A percentile compares a stretch with the other conserved stretches of the same genome.
phyloP scores from a whole-genome alignment of 2,329 filamentous ascomycete species.

The Ceratocystis cubensis region DNA sequence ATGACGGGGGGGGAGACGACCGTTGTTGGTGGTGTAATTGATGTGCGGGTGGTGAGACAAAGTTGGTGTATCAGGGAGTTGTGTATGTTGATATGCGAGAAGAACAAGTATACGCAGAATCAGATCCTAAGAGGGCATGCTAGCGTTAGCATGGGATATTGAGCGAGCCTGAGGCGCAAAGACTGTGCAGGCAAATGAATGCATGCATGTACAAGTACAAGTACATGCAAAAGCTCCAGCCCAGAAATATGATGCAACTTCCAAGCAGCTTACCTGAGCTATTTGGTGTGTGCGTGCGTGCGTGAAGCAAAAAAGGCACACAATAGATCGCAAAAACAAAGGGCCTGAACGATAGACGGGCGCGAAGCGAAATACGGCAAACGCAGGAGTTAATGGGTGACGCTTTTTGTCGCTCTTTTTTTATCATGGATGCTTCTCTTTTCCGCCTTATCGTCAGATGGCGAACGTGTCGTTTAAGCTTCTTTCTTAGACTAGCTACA shows the following conservation, averaged over 20 bases:
- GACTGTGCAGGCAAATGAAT: background rate
- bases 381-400: background rate
- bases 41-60: background rate
- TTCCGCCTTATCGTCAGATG: constrained; percentile 8
- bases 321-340: background rate
- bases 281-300: background rate
- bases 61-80: background rate
- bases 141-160: background rate
- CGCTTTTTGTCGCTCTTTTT: background rate
- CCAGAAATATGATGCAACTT: background rate
- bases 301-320: background rate
- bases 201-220: background rate
- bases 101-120: constrained; percentile 16
- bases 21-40: background rate
- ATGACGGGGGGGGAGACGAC: background rate
- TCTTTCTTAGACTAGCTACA: background rate
- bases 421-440: background rate
- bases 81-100: constrained; percentile 8
- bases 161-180: background rate
- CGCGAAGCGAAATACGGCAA: background rate
- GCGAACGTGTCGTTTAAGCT: constrained; percentile 21
- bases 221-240: background rate
- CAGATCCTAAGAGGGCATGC: constrained; percentile 1
- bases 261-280: background rate
- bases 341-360: background rate